Evolutionary conservation across 2,329 filamentous ascomycete genomes (phyloP).

Genomic region (Fusarium decemcellulare): DNA sequence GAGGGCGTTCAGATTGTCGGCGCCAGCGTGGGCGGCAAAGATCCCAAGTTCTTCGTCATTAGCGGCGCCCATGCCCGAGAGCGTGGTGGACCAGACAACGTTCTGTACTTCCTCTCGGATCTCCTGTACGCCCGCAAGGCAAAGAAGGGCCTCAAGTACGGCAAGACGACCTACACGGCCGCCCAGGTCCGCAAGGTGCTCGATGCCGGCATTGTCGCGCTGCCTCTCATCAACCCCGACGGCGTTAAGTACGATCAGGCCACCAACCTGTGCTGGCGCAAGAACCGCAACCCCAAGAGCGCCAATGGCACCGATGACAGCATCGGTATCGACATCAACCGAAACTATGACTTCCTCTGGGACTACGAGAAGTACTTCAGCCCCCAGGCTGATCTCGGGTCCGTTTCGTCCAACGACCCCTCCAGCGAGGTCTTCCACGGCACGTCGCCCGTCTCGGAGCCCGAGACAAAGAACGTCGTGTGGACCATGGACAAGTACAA

Average conservation of each 20-base stretch:
- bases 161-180: constrained; percentile 64
- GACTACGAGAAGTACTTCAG: constrained; percentile 63
- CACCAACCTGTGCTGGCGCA: constrained; percentile 67
- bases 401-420: constrained; percentile 56
- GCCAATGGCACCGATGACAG: constrained; percentile 50
- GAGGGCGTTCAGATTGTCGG: constrained; percentile 57
- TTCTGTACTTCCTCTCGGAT: constrained; percentile 71
- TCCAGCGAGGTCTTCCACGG: constrained; percentile 65
- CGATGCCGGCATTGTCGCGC: constrained; percentile 66
- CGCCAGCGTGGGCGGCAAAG: constrained; percentile 61
- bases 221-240: constrained; percentile 69
- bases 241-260: constrained; percentile 67
- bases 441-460: constrained; percentile 65
- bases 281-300: constrained; percentile 65
- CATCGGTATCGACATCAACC: constrained; percentile 67
- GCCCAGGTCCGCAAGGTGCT: constrained; percentile 66
- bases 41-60: constrained; percentile 66
- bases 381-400: constrained; percentile 51
- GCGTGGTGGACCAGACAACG: constrained; percentile 68
- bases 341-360: constrained; percentile 72
- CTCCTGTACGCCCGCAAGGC: constrained; percentile 67
- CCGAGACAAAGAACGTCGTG: constrained; percentile 68
- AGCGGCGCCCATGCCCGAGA: constrained; percentile 71
- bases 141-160: constrained; percentile 65
- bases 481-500: constrained; percentile 65